Percentiles rank a stretch among this genome's conserved stretches.
Evolutionary conservation across 2,329 filamentous ascomycete genomes (phyloP).

Genomic region (Aspergillus fumigatus): DNA sequence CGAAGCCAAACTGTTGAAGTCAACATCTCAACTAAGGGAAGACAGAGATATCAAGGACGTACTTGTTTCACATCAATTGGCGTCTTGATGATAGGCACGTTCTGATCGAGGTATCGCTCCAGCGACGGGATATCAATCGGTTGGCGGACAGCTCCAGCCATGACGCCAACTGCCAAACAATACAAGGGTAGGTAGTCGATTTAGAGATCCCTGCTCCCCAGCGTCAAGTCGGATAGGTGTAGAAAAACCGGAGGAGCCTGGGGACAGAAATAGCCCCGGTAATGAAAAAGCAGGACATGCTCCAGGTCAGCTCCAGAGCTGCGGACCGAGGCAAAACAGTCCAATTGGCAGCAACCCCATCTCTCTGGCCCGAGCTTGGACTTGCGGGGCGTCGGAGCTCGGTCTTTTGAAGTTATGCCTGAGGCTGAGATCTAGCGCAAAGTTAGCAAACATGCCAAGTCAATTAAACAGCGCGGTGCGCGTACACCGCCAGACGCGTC

Average conservation of each 20-base stretch:
- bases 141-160: slow-evolving; percentile 88
- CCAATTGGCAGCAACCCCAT: neutral
- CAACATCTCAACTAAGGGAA: neutral
- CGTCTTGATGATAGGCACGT: slow-evolving; percentile 78
- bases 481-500: slow-evolving; percentile 20
- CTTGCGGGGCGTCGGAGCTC: neutral
- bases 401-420: neutral
- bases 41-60: slow-evolving; percentile 18
- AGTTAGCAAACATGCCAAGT: slow-evolving; percentile 9
- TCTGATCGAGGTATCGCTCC: slow-evolving; percentile 68
- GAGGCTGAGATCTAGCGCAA: neutral
- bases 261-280: slow-evolving; percentile 3
- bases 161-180: slow-evolving; percentile 26
- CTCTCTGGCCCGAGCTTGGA: neutral
- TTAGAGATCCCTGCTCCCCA: neutral
- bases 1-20: slow-evolving; percentile 75
- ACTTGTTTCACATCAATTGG: slow-evolving; percentile 90
- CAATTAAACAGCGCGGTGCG: slow-evolving; percentile 16
- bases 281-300: slow-evolving; percentile 1
- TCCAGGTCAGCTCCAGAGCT: neutral
- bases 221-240: neutral
- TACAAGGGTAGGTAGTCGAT: too few species aligned
- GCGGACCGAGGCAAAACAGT: slow-evolving; percentile 7
- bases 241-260: neutral
- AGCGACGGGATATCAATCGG: slow-evolving; percentile 79